Conservation (phyloP, 2,329 filamentous ascomycete genomes). For the Diaporthe nobilis region DNA sequence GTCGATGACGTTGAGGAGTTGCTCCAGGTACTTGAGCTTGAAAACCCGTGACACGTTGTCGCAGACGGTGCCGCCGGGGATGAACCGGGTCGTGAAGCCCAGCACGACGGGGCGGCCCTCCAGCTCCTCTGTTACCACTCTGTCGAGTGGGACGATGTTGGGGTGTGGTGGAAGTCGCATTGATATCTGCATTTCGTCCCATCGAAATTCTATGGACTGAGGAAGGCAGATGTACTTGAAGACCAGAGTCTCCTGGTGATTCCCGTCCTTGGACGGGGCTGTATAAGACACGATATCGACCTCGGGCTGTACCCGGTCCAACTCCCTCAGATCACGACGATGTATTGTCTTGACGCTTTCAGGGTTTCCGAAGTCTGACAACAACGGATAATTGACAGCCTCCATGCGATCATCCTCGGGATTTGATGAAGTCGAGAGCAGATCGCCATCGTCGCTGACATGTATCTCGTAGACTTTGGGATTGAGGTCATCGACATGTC, state of each 20-base stretch:
- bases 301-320: background rate
- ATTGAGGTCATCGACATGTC: background rate
- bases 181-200: slow-evolving; percentile 54
- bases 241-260: background rate
- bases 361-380: background rate
- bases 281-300: background rate
- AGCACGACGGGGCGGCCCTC: slow-evolving; percentile 38
- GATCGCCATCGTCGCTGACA: background rate
- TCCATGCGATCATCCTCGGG: background rate
- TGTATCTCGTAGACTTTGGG: background rate
- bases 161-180: slow-evolving; percentile 50
- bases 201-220: slow-evolving; percentile 34
- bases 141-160: slow-evolving; percentile 47
- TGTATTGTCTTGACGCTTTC: background rate
- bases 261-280: background rate
- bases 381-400: background rate
- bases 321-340: background rate
- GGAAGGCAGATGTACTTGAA: background rate
- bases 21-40: slow-evolving; percentile 52
- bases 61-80: slow-evolving; percentile 52
- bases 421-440: background rate
- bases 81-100: slow-evolving; percentile 47
- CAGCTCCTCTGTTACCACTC: slow-evolving; percentile 46
- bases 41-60: slow-evolving; percentile 51
- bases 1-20: slow-evolving; percentile 53